A percentile compares a stretch with the other conserved stretches of the same genome.
Evolutionary conservation across 306 rosid species (phyloP).

Genomic region (Trifolium pratense): DNA sequence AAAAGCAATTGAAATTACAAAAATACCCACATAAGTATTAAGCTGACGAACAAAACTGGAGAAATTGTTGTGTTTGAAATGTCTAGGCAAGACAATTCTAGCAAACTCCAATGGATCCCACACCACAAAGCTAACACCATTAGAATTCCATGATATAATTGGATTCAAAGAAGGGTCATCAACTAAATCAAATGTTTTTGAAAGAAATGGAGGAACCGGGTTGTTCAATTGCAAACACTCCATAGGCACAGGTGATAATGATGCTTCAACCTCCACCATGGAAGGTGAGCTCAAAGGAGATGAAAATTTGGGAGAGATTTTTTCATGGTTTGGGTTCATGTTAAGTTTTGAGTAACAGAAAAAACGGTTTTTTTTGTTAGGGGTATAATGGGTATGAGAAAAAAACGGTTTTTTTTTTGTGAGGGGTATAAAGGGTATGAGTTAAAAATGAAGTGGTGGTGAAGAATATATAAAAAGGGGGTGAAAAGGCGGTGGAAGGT

Average conservation of each 20-base stretch:
- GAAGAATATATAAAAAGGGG: constrained; percentile 34
- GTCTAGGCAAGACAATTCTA: constrained; percentile 68
- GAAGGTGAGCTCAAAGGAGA: neutral
- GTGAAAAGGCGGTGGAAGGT: constrained; percentile 73
- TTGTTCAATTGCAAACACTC: constrained; percentile 58
- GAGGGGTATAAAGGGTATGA: neutral
- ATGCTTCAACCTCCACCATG: neutral
- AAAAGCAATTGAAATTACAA: neutral
- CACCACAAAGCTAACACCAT: constrained; percentile 76
- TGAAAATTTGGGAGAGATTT: too few relatives aligned
- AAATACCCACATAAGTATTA: constrained; percentile 96
- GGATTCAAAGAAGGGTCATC: constrained; percentile 73
- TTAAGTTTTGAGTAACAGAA: neutral
- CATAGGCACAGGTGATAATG: constrained; percentile 55
- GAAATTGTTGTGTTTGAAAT: constrained; percentile 97
- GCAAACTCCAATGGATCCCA: constrained; percentile 85
- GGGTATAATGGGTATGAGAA: neutral
- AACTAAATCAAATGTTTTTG: constrained; percentile 85
- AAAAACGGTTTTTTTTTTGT: neutral
- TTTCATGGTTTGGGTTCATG: constrained; percentile 51
- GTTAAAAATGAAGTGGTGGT: neutral
- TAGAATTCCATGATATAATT: constrained; percentile 75
- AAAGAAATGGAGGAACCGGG: constrained; percentile 79
- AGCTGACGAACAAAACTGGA: constrained; percentile 98
- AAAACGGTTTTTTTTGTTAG: neutral